A percentile compares a stretch with the other conserved stretches of the same genome.
Conservation (phyloP, 2,329 filamentous ascomycete species). For the Neofusicoccum cordaticola region DNA sequence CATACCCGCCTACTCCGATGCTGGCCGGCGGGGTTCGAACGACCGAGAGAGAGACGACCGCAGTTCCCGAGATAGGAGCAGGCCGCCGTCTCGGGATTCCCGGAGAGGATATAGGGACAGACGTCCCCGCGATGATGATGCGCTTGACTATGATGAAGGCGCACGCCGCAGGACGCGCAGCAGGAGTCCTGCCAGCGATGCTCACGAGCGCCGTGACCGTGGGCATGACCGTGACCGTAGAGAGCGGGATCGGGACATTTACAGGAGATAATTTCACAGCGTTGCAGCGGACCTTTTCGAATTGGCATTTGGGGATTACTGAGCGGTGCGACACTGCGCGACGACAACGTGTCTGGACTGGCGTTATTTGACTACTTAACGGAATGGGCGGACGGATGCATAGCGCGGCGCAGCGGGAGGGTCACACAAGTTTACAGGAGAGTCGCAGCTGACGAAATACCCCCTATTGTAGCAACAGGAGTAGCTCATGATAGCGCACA, state of each 20-base stretch:
- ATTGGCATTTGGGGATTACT: background rate
- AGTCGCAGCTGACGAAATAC: background rate
- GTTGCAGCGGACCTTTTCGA: background rate
- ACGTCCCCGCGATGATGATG: conserved; percentile 17
- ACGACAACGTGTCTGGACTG: background rate
- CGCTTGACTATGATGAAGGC: conserved; percentile 26
- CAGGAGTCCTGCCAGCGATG: conserved; percentile 33
- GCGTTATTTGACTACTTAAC: background rate
- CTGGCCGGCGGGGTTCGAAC: conserved; percentile 14
- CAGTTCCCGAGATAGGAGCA: conserved; percentile 27
- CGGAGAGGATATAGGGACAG: conserved; percentile 29
- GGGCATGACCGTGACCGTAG: conserved; percentile 21
- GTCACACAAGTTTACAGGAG: background rate
- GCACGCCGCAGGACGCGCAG: conserved; percentile 32
- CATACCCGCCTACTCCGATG: conserved; percentile 41
- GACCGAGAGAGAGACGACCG: conserved; percentile 35
- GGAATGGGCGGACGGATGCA: conserved; percentile 12
- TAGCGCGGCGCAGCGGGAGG: conserved; percentile 13
- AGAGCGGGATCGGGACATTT: conserved; percentile 12
- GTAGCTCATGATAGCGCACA: background rate
- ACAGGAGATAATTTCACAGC: conserved; percentile 6
- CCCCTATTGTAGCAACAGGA: background rate
- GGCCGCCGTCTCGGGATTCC: conserved; percentile 33
- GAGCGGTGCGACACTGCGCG: background rate
- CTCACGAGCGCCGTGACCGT: conserved; percentile 24